Conservation (phyloP, 148 eudicot species). For the Vaccinium vitisidaea region DNA sequence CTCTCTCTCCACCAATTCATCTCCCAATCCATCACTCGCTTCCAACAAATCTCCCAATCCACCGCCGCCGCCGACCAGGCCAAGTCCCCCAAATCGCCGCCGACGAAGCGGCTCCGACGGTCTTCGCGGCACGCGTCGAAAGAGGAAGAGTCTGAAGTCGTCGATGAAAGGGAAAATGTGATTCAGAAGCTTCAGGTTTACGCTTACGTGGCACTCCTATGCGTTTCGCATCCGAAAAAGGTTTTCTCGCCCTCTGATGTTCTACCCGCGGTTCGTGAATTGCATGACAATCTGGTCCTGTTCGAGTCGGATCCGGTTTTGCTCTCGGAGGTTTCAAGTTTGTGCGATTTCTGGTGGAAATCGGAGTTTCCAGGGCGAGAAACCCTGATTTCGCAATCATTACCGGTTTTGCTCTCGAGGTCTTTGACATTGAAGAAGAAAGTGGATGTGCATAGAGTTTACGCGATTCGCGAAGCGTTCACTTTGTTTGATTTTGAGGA, state of each 20-base stretch:
- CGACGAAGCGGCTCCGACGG: constrained; percentile 34
- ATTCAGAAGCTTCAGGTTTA: constrained; percentile 51
- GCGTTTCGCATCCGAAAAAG: constrained; percentile 56
- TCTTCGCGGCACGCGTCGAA: constrained; percentile 35
- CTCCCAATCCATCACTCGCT: constrained; percentile 44
- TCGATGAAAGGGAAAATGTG: constrained; percentile 10
- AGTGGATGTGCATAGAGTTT: constrained; percentile 82
- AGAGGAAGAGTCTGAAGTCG: constrained; percentile 19
- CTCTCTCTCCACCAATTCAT: constrained; percentile 54
- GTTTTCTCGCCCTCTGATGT: constrained; percentile 54
- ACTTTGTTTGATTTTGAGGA: constrained; percentile 87
- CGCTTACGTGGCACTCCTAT: constrained; percentile 47
- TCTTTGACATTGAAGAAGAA: constrained; percentile 74
- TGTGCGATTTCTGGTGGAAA: constrained; percentile 97
- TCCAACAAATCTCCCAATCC: constrained; percentile 34
- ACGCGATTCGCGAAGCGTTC: constrained; percentile 68
- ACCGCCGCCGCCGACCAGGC: constrained; percentile 30
- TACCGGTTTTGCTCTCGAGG: constrained; percentile 75
- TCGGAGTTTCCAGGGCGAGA: constrained; percentile 63
- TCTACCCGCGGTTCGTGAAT: constrained; percentile 55
- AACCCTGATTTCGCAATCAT: constrained; percentile 64
- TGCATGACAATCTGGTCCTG: constrained; percentile 73
- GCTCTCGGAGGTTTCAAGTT: constrained; percentile 57
- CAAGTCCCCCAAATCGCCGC: constrained; percentile 20
- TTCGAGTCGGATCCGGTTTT: constrained; percentile 64